Base-by-base conservation (phyloP, 2,329 filamentous ascomycete species). In the Fusarium liriodendri region DNA sequence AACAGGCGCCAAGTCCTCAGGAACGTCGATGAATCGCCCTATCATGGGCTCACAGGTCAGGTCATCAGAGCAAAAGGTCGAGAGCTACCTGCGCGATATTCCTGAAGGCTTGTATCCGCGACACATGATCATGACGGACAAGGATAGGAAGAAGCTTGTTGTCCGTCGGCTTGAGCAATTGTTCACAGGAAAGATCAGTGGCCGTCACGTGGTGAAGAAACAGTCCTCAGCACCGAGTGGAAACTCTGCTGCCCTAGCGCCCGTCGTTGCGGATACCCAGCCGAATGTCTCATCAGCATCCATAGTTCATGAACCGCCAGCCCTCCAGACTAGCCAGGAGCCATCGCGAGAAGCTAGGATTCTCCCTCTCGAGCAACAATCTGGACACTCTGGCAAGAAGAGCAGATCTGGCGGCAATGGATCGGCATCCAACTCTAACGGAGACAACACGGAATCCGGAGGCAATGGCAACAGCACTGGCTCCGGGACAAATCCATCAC, bases 111-210 rank as follows among this genome's bases (percentile, higher is more conserved):
- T 95, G 0, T 85, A 94, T 40, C 92, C 93, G 0, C 88, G 88
- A 13, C 86, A 88, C 50, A 84, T 87, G 27, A 80, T 85, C 0
- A 89, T 95, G 88, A 91, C 91, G 0, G 94, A 96, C 16, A 91
- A 90, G 73, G 89, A 93, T 7, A 94, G 90, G 84, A 95, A 94
- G 84, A 94, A 92, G 79, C 79, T 95, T 22, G 92, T 96, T 0
- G 94, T 96, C 3, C 88, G 90, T 63, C 89, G 93, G 3, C 81
- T 97, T 7, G 94, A 97, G 78, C 93, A 95, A 72, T 87, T 97
- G 2, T 97, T 97, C 71, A 95, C 94, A 0, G 94, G 94, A 4
- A 93, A 92, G 78, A 85, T 87, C 20, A 82, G 80, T 5, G 84
- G 84, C 6, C 82, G 84, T 78, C 79, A 85, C 82, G 55, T 74